Evolutionary conservation across 129 eudicot genomes (phyloP), one percentile per base, ranked within the genome.

Genomic region (Kitagawia praeruptora): DNA sequence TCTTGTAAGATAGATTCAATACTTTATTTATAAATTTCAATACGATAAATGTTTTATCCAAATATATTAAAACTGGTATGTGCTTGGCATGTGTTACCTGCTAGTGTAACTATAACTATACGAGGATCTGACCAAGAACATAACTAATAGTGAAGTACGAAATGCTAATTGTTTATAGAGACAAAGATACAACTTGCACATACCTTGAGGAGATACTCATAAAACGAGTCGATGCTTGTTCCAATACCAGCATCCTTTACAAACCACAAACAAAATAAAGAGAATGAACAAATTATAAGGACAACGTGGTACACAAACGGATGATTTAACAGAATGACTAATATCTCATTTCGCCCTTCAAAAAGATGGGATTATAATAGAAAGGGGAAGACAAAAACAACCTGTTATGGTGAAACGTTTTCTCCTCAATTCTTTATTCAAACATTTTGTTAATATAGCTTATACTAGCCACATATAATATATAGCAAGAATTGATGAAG

Each of bases 201-300:
- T 75, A 92, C 99, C 97, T 96, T 96, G 27, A 96, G 85, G 61
- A 96, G 98, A 87, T 96, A 96, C 80, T 96, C 99, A 79, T 96
- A 96, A 86, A 96, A 96, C 71, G 99, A 96, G 88, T 96, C 99
- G 23, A 96, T 90, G 85, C 99, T 96, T 77, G 99, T 96, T 61
- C 99, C 99, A 80, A 96, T 92, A 76, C 99, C 99, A 70, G 99
- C 99, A 90, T 96, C 99, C 99, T 96, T 44, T 56, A 80, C 10
- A n/a, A 27, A 41, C 25, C 39, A 80, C 14, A 80, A 58, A 18
- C 58, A 73, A 54, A 72, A 16, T 4, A 71, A 72, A 38, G 40
- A 37, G 38, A 37, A 71, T 71, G 48, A 10, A 71, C 39, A 48
- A 48, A 74, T 28, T 19, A 37, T 27, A 49, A 25, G 38, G 19